Conservation (phyloP, 257 asterid species). For the Solanum virginianum region DNA sequence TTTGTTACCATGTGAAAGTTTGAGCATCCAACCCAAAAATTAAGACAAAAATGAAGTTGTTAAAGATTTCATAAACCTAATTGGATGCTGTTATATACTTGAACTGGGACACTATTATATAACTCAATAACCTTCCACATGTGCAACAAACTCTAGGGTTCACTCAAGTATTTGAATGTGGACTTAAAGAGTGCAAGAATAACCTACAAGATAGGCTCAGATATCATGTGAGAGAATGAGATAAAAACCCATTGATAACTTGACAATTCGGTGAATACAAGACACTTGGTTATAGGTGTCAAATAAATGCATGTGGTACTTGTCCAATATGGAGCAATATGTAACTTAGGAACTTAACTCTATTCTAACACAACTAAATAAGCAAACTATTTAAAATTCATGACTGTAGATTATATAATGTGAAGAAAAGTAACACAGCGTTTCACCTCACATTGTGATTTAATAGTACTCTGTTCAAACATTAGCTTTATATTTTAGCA, state of each 20-base stretch:
- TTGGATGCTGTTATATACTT: background rate
- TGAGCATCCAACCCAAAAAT: background rate
- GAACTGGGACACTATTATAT: background rate
- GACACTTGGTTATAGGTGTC: background rate
- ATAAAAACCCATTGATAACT: background rate
- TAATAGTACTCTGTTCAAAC: background rate
- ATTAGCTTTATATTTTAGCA: background rate
- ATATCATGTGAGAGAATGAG: background rate
- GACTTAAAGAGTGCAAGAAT: background rate
- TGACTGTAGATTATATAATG: background rate
- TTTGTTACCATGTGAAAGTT: background rate
- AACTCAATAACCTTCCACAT: background rate
- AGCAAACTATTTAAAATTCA: background rate
- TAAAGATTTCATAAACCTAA: background rate
- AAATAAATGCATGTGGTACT: background rate
- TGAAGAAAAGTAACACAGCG: background rate
- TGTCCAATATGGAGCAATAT: background rate
- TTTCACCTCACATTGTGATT: background rate
- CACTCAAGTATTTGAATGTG: background rate
- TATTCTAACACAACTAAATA: background rate
- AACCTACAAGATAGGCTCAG: background rate
- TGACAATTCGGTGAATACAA: background rate
- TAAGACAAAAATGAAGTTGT: background rate
- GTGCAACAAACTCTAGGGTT: background rate
- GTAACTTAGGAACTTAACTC: background rate